Base-by-base conservation (phyloP, 148 eudicot species). In the Mesembryanthemum crystallinum region DNA sequence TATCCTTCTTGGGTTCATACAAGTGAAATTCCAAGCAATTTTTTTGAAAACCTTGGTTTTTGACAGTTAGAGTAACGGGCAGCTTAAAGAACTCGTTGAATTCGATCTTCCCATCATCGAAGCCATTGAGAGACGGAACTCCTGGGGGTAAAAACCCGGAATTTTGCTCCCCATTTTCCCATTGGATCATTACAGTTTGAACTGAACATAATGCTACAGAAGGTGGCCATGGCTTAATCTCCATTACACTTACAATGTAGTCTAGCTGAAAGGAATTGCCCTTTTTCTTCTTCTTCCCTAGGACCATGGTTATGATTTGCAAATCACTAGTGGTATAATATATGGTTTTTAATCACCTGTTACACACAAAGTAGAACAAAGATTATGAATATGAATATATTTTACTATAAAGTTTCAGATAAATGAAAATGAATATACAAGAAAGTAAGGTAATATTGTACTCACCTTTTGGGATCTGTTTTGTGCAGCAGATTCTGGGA, bases 161-260 rank as follows among this genome's bases (percentile, higher is more conserved):
- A 73, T 71, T 85, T 6, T 87, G 89, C 5, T 89, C 95, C 4
- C 92, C 92, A 69, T 94, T 92, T 79, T 92, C 88, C 98, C 98
- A 94, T 77, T 92, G 93, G 55, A 94, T 91, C 71, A 89, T 65
- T 21, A 92, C 90, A 20, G 92, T 79, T 61, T 88, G 87, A 57
- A 93, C 90, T 2, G 94, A 86, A 86, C 85, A 85, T 30, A 93
- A 83, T 49, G 92, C 84, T 20, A 87, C 87, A 9, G 94, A 89
- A 47, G 98, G 97, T 39, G 97, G 97, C 98, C 98, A 94, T 62
- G 98, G 98, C 80, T 87, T 94, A 67, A 94, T 89, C 75, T 90
- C 93, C 12, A 83, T 73, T 45, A 94, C 84, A 75, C 82, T 83
- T 42, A 94, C 93, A 59, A 89, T 82, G 85, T 94, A 94, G 60